Conservation (phyloP, 2,329 filamentous ascomycete species). For the Elsinoe necatrix region DNA sequence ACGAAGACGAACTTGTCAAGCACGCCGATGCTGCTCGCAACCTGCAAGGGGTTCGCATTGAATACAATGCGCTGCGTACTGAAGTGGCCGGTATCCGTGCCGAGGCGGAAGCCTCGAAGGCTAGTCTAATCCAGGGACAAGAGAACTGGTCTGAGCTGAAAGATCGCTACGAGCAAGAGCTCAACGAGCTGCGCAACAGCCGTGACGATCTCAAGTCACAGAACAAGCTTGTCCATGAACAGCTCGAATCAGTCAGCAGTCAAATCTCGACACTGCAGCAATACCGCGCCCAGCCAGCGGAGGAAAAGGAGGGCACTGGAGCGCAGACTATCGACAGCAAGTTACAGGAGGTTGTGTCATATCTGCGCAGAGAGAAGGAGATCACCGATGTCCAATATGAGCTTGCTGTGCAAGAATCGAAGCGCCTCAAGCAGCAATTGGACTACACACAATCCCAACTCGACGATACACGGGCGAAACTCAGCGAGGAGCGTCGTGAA, state of each 20-base stretch:
- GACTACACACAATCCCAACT: constrained; percentile 80
- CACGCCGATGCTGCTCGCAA: constrained; percentile 90
- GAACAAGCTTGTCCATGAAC: constrained; percentile 82
- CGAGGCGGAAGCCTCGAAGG: constrained; percentile 78
- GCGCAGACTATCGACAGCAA: constrained; percentile 57
- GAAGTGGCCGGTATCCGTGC: constrained; percentile 65
- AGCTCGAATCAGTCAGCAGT: constrained; percentile 69
- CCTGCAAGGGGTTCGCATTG: constrained; percentile 66
- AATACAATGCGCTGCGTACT: constrained; percentile 74
- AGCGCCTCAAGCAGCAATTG: constrained; percentile 81
- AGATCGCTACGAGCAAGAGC: constrained; percentile 73
- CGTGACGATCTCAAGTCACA: constrained; percentile 79
- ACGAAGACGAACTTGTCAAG: constrained; percentile 88
- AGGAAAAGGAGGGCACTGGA: constrained; percentile 44
- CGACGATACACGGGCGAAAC: constrained; percentile 78
- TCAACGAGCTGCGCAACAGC: constrained; percentile 66
- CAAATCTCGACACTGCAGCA: constrained; percentile 78
- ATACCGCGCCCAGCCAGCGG: constrained; percentile 49
- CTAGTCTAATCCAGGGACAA: constrained; percentile 69
- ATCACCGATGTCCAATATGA: constrained; percentile 96
- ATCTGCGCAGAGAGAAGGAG: constrained; percentile 89
- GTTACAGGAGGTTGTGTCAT: constrained; percentile 82
- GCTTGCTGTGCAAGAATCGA: constrained; percentile 76
- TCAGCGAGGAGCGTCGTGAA: constrained; percentile 77
- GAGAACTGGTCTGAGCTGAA: constrained; percentile 80